These are phyloP conservation scores for Corynespora cassiicola DNA, from an alignment of 2,329 filamentous ascomycete species.

Conservation along the genomic window DNA sequence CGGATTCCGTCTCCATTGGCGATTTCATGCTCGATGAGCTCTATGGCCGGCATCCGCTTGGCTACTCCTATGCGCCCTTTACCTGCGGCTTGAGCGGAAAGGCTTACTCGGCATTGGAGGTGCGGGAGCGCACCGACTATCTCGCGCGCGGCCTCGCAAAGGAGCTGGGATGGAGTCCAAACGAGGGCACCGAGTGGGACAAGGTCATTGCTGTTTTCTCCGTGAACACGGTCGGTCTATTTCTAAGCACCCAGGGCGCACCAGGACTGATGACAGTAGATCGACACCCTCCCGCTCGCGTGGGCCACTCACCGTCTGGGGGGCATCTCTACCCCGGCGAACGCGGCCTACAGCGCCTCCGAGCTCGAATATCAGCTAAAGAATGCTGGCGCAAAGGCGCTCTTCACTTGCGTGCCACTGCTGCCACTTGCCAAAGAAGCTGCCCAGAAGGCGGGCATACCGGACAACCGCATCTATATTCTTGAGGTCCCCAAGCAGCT, in stretches of 20 bases:
- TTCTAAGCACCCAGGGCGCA: background rate
- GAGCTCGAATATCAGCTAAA: constrained; percentile 77
- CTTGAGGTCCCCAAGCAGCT: constrained; percentile 68
- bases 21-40: constrained; percentile 79
- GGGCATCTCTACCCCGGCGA: constrained; percentile 77
- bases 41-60: constrained; percentile 70
- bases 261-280: constrained; percentile 44
- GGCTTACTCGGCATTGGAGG: constrained; percentile 68
- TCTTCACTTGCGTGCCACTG: constrained; percentile 75
- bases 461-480: constrained; percentile 70
- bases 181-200: constrained; percentile 78
- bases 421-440: constrained; percentile 70
- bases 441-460: constrained; percentile 67
- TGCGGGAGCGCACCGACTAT: constrained; percentile 69
- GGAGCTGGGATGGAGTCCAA: constrained; percentile 73
- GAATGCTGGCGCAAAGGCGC: constrained; percentile 70
- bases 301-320: constrained; percentile 78
- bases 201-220: constrained; percentile 79
- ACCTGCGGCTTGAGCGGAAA: constrained; percentile 78
- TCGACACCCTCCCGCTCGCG: constrained; percentile 75
- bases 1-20: constrained; percentile 75
- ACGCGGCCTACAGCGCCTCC: constrained; percentile 72
- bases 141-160: constrained; percentile 73
- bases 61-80: constrained; percentile 72
- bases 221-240: constrained; percentile 73